Evolutionary conservation across 768 basidiomycete species (phyloP), one percentile per base, ranked within the genome.

Genomic region (Hygrocybe coccinea): DNA sequence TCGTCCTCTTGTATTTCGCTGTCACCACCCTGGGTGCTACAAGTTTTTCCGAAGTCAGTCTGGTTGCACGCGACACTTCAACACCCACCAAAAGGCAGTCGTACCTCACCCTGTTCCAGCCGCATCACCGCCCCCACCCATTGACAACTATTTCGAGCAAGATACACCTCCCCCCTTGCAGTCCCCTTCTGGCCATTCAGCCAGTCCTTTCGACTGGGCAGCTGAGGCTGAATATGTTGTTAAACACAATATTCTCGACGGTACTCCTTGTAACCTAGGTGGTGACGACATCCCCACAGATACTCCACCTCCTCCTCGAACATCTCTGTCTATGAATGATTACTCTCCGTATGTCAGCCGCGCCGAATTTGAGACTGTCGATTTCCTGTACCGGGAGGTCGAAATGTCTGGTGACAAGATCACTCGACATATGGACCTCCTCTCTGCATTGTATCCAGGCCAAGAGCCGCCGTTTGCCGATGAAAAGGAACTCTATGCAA

Each of bases 331-430:
- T 5, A 34, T 14, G 12, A 67, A 64, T 48, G 48, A 60, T 3
- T 73, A 65, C 64, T 56, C 19, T 15, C 70, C 70, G 29, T 72
- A 71, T 48, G 6, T 56, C 19, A 61, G 63, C 38, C 52, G 63
- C 1, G 5, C 64, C 0, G 60, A 60, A 3, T 73, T 71, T 52
- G 65, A 72, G n/a, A 68, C 50, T 17, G 68, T 70, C 0, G 29
- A 68, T 15, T 62, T 65, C 44, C 60, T 64, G 25, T 71, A 62
- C 37, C 51, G 65, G n/a, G 64, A 29, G 8, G 29, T 29, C 8
- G 29, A 70, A 53, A 61, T 56, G 7, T 69, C 67, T 22, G 59
- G 57, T 8, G 37, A 22, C 9, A 37, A 62, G 2, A 65, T 67
- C 11, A 36, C 55, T 15, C 29, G 46, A 39, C 65, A 56, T 14